Conservation (phyloP, 768 basidiomycete genomes). For the Cubamyces sp. region DNA sequence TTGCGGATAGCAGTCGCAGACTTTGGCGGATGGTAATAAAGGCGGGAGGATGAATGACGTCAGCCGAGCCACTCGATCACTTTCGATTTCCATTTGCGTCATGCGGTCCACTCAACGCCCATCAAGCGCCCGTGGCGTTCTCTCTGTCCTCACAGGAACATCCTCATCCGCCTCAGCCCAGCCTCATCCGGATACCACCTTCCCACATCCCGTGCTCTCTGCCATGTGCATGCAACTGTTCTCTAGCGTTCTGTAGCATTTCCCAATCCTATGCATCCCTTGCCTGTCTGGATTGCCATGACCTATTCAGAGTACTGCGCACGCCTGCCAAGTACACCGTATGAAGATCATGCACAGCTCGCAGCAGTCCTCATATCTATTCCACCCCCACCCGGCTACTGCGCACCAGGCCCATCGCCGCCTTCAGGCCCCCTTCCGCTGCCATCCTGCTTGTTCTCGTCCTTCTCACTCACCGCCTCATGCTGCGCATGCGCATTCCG, state of each 20-base stretch:
- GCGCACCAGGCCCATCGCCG: too few species aligned
- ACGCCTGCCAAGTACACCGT: not conserved
- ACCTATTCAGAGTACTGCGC: not conserved
- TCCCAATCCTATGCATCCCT: not conserved
- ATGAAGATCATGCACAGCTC: too few species aligned
- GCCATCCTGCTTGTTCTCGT: not conserved
- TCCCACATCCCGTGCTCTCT: too few species aligned
- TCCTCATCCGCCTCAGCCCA: too few species aligned
- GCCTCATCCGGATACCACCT: too few species aligned
- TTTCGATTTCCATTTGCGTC: constrained; percentile 13
- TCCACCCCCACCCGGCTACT: too few species aligned
- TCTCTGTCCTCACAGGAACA: constrained; percentile 12
- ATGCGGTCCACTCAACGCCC: constrained; percentile 1
- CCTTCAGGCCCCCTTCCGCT: too few species aligned
- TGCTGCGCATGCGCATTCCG: constrained; percentile 5
- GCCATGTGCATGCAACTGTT: too few species aligned
- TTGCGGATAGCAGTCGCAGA: not conserved
- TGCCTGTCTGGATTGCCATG: too few species aligned
- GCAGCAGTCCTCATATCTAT: too few species aligned
- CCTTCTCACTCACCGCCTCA: not conserved
- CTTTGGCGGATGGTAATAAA: constrained; percentile 1
- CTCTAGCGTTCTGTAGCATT: not conserved
- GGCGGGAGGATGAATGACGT: constrained; percentile 6
- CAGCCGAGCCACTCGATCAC: constrained; percentile 11
- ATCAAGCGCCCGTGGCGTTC: not conserved